Evolutionary conservation across 495 filamentous ascomycete genomes (phyloP).

Genomic region (Astrocystis sublimbata): DNA sequence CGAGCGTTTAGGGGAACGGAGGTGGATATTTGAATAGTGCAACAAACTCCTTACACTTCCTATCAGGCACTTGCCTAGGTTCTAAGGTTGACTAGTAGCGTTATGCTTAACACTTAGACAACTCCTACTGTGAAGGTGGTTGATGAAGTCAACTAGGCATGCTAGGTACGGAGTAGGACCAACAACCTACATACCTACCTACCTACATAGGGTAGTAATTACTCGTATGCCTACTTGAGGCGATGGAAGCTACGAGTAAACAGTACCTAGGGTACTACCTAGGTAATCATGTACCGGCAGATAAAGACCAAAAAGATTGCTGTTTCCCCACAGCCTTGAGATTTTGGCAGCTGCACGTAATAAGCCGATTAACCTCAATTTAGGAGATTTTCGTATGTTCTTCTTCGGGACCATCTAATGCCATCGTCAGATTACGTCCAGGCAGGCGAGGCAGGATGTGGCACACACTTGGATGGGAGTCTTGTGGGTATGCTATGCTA

Average conservation of each 20-base stretch:
- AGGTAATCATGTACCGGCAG: too few species aligned
- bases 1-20: too few species aligned
- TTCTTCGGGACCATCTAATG: neutral
- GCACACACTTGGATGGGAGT: neutral
- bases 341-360: constrained; percentile 17
- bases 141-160: too few species aligned
- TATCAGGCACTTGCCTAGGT: neutral
- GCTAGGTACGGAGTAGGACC: too few species aligned
- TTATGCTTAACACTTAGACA: too few species aligned
- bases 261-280: too few species aligned
- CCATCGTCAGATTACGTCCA: neutral
- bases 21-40: neutral
- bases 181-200: too few species aligned
- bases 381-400: neutral
- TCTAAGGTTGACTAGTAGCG: neutral
- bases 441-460: neutral
- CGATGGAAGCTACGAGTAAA: constrained; percentile 8
- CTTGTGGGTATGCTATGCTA: neutral
- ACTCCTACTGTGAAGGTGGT: too few species aligned
- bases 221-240: constrained; percentile 4
- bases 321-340: constrained; percentile 5
- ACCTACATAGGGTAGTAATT: too few species aligned
- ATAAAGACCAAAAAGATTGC: neutral
- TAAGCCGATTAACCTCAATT: constrained; percentile 17
- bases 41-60: neutral